These are phyloP conservation scores for Ligustrum vulgare DNA, from an alignment of 257 asterid species.

Conservation along the genomic window DNA sequence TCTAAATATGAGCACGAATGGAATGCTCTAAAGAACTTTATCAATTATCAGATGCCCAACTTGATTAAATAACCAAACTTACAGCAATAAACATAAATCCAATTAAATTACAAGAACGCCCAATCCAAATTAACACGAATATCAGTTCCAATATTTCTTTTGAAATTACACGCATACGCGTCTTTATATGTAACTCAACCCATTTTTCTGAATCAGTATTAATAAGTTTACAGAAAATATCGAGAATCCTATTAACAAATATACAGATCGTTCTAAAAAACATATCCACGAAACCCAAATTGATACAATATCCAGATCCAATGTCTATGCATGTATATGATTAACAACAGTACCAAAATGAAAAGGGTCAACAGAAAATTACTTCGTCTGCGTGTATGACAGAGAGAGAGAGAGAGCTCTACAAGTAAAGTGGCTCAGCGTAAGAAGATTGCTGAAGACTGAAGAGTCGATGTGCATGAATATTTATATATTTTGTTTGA, in stretches of 20 bases:
- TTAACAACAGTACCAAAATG: background rate
- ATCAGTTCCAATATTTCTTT: background rate
- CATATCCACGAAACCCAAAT: background rate
- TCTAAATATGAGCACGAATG: too few relatives aligned
- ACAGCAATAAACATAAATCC: background rate
- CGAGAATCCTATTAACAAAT: background rate
- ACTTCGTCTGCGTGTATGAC: background rate
- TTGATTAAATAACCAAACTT: too few relatives aligned
- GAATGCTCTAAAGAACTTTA: background rate
- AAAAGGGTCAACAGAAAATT: background rate
- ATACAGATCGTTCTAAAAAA: background rate
- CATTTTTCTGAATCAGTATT: background rate
- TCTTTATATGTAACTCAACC: background rate
- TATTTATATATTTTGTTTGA: background rate
- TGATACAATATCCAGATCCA: background rate
- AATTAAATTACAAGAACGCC: background rate
- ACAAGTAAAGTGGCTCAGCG: background rate
- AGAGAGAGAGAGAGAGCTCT: background rate
- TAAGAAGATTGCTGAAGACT: background rate
- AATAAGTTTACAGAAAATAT: too few relatives aligned
- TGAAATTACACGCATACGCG: background rate
- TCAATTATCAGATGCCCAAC: background rate
- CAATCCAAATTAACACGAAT: background rate
- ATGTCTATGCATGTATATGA: background rate
- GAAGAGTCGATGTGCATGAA: background rate